phyloP scores from a whole-genome alignment of 179 eudicot species.

The Beta corolliflora region DNA sequence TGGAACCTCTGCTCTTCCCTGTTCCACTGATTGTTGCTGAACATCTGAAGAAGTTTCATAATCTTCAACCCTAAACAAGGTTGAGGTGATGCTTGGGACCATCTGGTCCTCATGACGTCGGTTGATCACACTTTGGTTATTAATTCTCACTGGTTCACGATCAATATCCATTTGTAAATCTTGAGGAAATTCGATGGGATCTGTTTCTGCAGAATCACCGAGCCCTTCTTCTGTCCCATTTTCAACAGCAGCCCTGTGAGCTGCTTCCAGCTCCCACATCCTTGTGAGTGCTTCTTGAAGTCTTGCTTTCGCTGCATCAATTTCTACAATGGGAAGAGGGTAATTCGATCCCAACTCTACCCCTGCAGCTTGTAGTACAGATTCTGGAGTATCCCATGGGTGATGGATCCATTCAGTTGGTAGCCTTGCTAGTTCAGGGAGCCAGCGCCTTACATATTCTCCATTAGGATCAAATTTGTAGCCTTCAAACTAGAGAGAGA shows the following conservation, averaged over 20 bases:
- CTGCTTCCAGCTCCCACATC: constrained; percentile 93
- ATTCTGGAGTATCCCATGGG: constrained; percentile 94
- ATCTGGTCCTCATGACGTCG: constrained; percentile 86
- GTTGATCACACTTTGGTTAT: constrained; percentile 25
- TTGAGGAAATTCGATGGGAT: constrained; percentile 69
- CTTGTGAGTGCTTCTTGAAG: constrained; percentile 73
- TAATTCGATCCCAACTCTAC: constrained; percentile 92
- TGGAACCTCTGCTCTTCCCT: constrained; percentile 86
- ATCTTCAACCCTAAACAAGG: constrained; percentile 61
- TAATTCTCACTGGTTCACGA: constrained; percentile 48
- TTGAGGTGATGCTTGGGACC: constrained; percentile 92
- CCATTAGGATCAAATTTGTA: constrained; percentile 94
- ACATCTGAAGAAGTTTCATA: constrained; percentile 67
- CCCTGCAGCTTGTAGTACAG: constrained; percentile 93
- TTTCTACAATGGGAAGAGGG: constrained; percentile 76
- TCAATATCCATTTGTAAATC: constrained; percentile 80
- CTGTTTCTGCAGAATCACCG: constrained; percentile 81
- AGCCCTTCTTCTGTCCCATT: constrained; percentile 96
- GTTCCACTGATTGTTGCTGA: constrained; percentile 41
- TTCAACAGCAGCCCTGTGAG: constrained; percentile 72
- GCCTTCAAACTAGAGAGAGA: constrained; percentile 72
- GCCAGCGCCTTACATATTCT: constrained; percentile 95
- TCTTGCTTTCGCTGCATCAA: constrained; percentile 77
- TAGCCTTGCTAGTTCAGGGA: constrained; percentile 90
- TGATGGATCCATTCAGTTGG: constrained; percentile 99